Base-by-base conservation (phyloP, 1,284 basidiomycete species). In the Mycena sp. region DNA sequence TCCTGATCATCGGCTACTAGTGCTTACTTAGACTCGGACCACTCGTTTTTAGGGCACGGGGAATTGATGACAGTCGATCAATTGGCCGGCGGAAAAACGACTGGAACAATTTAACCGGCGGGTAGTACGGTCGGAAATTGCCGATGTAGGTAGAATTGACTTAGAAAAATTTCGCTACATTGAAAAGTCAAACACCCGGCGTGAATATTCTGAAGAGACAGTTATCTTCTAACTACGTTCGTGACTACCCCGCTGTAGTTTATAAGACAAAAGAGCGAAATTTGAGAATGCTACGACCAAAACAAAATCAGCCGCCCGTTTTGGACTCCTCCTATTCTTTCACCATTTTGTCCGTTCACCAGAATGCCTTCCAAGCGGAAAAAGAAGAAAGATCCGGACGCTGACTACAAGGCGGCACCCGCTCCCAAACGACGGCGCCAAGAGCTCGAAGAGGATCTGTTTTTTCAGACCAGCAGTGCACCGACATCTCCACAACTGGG, bases 21-120 rank as follows among this genome's bases (percentile, higher is more conserved):
- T n/a, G n/a, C n/a, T n/a, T n/a, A n/a, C n/a, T n/a, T 50, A 50
- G 48, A 50, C 48, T 50, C 48, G 32, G 37, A 19, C 3, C 48
- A 50, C 30, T 1, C 48, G 32, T 6, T 50, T 50, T 50, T 50
- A n/a, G 48, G 14, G 48, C 19, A 30, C 48, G 19, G 4, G 12
- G 37, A 25, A 50, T 53, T 49, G 51, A 53, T 53, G 51, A 53
- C 38, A 41, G 17, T 53, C 38, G 51, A 53, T 53, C 51, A 53
- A 53, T 21, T 26, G 7, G 38, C 51, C 23, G 51, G 51, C 51
- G 51, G 51, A 53, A 53, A 53, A 53, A 37, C 23, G 51, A 53
- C 51, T 53, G 51, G 51, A 53, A n/a, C 37, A 28, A 29, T 12
- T 3, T 53, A 53, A 53, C 51, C 51, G 51, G 23, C 10, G n/a